Evolutionary conservation across 805 yeast genomes (phyloP), one percentile per base, ranked within the genome.

Genomic region (Torulaspora franciscae): DNA sequence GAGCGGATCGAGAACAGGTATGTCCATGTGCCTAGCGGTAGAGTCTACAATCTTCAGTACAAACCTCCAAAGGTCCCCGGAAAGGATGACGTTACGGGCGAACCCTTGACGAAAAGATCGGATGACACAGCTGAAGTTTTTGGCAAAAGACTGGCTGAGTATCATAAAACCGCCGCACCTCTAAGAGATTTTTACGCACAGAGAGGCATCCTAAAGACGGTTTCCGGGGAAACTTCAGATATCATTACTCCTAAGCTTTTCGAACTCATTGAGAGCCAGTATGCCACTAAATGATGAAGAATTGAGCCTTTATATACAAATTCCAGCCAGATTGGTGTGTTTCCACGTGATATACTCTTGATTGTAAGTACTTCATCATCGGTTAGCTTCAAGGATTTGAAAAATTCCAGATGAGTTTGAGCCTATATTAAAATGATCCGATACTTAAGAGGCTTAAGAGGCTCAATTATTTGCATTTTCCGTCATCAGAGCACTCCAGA

Each of bases 31-130:
- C 79, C 85, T 0, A 85, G 95, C 42, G 97, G 97, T 0, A 70
- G 97, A 51, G 83, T 89, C 2, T 90, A 90, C 64, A 91, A 86
- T 62, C 62, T 85, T 51, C 80, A 86, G 44, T 90, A 88, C 65
- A 89, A 85, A 56, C 96, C 97, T 6, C 98, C 98, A 7, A 83
- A 83, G 56, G 75, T 73, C 1, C 79, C 88, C 0, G 95, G 88
- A 28, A 73, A 67, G 49, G 98, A 90, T 59, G 97, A 90, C 62
- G 58, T 88, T 2, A 90, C 98, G 0, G 96, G 96, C 0, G 97
- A 90, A 60, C 82, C 86, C 2, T 71, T 90, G 46, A 65, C 76
- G 13, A 85, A 88, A 65, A 75, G 98, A 49, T 72, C 81, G 0
- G 98, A 90, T 59, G 98, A 90, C 62, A 85, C 81, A 14, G 82